Conservation (phyloP, 352 stramenopile genomes). For the Globisporangium irregulare region DNA sequence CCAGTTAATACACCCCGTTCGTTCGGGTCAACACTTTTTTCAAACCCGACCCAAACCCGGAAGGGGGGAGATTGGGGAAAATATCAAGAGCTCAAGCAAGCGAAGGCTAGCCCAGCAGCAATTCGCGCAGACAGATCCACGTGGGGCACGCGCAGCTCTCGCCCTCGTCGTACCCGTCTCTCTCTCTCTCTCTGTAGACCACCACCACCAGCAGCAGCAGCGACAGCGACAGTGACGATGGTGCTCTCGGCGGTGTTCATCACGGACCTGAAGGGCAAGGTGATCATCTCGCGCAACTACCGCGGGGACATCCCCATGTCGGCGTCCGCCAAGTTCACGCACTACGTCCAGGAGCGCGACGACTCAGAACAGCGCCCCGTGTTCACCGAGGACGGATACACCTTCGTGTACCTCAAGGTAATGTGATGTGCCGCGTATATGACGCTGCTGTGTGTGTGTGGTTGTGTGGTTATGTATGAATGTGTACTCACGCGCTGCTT, state of each 20-base stretch:
- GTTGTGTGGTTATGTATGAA: neutral
- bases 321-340: constrained; percentile 87
- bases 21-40: too few relatives aligned
- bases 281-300: constrained; percentile 99
- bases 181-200: neutral
- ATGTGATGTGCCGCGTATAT: neutral
- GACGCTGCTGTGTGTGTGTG: neutral
- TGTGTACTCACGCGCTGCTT: neutral
- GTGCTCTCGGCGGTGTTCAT: constrained; percentile 99
- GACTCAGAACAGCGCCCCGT: constrained; percentile 93
- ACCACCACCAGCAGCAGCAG: too few relatives aligned
- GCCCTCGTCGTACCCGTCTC: neutral
- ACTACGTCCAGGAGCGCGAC: constrained; percentile 93
- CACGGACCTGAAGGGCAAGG: constrained; percentile 98
- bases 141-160: neutral
- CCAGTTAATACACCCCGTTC: too few relatives aligned
- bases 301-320: constrained; percentile 97
- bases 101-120: neutral
- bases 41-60: neutral
- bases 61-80: too few relatives aligned
- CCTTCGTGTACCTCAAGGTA: constrained; percentile 95
- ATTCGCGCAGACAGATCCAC: neutral
- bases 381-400: constrained; percentile 92
- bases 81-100: neutral
- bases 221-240: constrained; percentile 58